Percentiles rank a stretch among this genome's conserved stretches.
These are phyloP conservation scores for Hemileccinum impolitum DNA, from an alignment of 768 basidiomycete species.

Conservation along the genomic window DNA sequence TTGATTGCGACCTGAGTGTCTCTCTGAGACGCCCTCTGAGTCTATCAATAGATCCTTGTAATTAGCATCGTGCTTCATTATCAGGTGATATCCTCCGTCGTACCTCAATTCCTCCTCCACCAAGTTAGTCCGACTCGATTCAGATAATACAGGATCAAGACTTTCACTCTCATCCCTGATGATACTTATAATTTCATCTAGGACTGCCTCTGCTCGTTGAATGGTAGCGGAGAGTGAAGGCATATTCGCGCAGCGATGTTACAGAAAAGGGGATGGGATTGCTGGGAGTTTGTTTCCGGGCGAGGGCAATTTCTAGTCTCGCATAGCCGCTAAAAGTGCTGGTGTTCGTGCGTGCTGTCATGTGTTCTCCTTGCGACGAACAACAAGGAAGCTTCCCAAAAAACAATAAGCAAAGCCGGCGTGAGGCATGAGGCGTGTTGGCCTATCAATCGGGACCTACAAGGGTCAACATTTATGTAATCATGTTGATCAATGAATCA, in stretches of 20 bases:
- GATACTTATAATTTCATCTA: not conserved
- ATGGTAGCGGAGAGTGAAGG: not conserved
- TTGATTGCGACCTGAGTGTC: not conserved
- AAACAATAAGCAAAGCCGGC: not conserved
- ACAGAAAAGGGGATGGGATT: not conserved
- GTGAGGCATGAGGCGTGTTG: not conserved
- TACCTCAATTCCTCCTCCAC: not conserved
- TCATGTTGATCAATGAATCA: too few relatives aligned
- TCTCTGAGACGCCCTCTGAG: conserved; percentile 6
- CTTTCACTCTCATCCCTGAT: not conserved
- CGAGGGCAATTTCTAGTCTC: not conserved
- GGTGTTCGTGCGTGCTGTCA: not conserved
- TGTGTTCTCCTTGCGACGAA: not conserved
- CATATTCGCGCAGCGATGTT: not conserved
- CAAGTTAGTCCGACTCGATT: not conserved
- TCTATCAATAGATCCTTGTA: not conserved
- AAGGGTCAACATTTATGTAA: not conserved
- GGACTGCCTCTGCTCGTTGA: not conserved
- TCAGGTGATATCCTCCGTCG: not conserved
- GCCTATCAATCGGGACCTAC: not conserved
- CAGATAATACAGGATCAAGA: not conserved
- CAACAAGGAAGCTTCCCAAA: not conserved
- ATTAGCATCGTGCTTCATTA: not conserved
- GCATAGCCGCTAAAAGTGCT: not conserved
- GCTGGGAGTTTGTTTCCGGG: not conserved